Conservation (phyloP, 192 early-diverging fungal genomes). For the Podila clonocystis region DNA sequence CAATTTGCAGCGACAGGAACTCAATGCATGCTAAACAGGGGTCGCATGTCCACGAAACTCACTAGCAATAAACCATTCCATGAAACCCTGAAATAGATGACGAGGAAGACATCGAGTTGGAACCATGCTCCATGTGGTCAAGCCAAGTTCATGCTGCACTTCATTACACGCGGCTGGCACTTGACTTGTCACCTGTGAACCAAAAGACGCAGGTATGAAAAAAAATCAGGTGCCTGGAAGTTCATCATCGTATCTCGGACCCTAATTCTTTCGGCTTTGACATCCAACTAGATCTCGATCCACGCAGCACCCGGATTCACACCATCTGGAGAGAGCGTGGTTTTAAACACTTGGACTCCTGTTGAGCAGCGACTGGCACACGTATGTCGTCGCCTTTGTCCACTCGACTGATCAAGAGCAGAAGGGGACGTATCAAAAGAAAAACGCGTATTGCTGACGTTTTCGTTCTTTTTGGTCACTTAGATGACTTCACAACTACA, state of each 20-base stretch:
- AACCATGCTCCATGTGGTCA: conserved; percentile 48
- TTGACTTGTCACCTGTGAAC: conserved; percentile 26
- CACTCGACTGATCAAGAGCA: not conserved
- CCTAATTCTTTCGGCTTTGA: no score
- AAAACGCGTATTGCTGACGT: not conserved
- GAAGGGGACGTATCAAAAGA: not conserved
- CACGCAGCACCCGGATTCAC: conserved; percentile 25
- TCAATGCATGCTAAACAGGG: not conserved
- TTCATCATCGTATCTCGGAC: not conserved
- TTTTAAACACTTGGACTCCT: conserved; percentile 25
- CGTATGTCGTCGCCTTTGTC: conserved; percentile 3
- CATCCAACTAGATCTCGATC: conserved; percentile 21
- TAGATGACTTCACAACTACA: conserved; percentile 32
- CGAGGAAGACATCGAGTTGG: conserved; percentile 21
- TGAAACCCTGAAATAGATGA: conserved; percentile 1
- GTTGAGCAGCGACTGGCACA: conserved; percentile 21
- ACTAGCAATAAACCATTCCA: not conserved
- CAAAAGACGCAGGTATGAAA: conserved; percentile 25
- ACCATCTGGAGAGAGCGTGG: not conserved
- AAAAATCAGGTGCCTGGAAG: not conserved
- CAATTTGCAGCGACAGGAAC: no score
- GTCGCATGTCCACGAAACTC: no score
- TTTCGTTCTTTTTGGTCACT: not conserved
- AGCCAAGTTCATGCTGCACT: conserved; percentile 39
- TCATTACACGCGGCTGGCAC: conserved; percentile 31